phyloP scores from a whole-genome alignment of 495 filamentous ascomycete genomes.

The Penicillium bovifimosum region DNA sequence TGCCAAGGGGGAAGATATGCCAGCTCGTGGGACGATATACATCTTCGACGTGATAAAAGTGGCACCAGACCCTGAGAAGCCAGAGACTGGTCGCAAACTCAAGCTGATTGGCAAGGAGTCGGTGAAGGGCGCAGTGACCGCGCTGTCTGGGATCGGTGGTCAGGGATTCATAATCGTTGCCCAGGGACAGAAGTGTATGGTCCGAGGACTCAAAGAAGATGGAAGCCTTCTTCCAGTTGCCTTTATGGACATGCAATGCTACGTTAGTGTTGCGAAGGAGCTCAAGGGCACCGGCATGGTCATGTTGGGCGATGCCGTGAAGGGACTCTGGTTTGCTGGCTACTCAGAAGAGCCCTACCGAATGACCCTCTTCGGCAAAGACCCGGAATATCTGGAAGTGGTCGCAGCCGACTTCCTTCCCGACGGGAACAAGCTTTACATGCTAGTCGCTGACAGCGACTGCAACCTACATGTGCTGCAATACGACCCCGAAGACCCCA shows the following conservation, averaged over 20 bases:
- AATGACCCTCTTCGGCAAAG: constrained; percentile 91
- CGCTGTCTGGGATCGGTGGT: constrained; percentile 78
- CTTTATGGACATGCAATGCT: constrained; percentile 96
- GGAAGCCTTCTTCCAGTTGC: constrained; percentile 85
- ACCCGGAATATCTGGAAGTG: constrained; percentile 67
- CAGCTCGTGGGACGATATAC: constrained; percentile 77
- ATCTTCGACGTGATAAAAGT: constrained; percentile 89
- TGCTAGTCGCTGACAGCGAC: constrained; percentile 79
- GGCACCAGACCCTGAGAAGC: constrained; percentile 78
- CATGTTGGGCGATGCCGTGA: constrained; percentile 80
- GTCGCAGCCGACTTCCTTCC: constrained; percentile 84
- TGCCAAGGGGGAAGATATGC: constrained; percentile 79
- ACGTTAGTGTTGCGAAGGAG: constrained; percentile 75
- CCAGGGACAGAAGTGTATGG: constrained; percentile 96
- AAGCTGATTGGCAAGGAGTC: constrained; percentile 85
- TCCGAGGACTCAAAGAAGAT: constrained; percentile 92
- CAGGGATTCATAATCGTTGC: constrained; percentile 88
- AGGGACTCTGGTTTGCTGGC: constrained; percentile 91
- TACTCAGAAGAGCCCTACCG: constrained; percentile 93
- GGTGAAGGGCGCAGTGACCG: constrained; percentile 90
- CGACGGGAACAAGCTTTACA: constrained; percentile 72
- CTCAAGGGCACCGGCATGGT: constrained; percentile 77
- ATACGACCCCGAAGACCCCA: constrained; percentile 95
- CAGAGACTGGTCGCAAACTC: constrained; percentile 76
- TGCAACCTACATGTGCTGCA: constrained; percentile 82